Base-by-base conservation (phyloP, 2,329 filamentous ascomycete species). In the Colletotrichum lindemuthianum region DNA sequence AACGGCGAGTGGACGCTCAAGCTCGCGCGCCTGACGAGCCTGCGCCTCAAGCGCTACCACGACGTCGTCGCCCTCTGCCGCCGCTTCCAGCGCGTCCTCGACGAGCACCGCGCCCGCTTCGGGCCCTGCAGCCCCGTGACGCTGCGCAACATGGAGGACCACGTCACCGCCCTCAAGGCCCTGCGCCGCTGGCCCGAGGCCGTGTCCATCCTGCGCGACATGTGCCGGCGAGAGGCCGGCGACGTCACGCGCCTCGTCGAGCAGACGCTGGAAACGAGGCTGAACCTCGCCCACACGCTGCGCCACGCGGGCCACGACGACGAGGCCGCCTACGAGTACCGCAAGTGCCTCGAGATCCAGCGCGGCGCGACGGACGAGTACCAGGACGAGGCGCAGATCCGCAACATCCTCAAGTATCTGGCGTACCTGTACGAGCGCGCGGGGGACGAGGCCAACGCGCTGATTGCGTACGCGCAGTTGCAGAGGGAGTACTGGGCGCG, bases 1-100 rank as follows among this genome's bases (percentile, higher is more conserved):
- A 68, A 68, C 16, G 67, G 67, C 9, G 67, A 68, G 16, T 68
- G 67, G 67, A 68, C 67, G 1, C 65, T 68, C 12, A 68, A 68
- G 58, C 65, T 68, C 32, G 67, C 65, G 16, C 54, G 67, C 2
- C n/a, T 65, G 47, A 68, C 67, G 13, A 59, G 61, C 34, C 58
- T 68, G 8, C 56, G 60, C 36, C 47, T 68, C 6, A 56, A 55
- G 13, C 56, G 54, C 11, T 65, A 68, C 55, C 57, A 65, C 1
- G 57, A 67, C n/a, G 67, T 68, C 4, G 56, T 67, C 6, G 51
- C 52, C 10, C 65, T 68, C 15, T 68, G 67, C 15, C 60, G 57
- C 8, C 34, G 67, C 1, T 68, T 68, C 11, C 59, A 67, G 12
- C 37, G 58, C 2, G 60, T 68, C 2, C 37, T 68, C 32, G 67